Conservation (phyloP, 1,284 basidiomycete genomes). For the Ceratobasidium sp. region DNA sequence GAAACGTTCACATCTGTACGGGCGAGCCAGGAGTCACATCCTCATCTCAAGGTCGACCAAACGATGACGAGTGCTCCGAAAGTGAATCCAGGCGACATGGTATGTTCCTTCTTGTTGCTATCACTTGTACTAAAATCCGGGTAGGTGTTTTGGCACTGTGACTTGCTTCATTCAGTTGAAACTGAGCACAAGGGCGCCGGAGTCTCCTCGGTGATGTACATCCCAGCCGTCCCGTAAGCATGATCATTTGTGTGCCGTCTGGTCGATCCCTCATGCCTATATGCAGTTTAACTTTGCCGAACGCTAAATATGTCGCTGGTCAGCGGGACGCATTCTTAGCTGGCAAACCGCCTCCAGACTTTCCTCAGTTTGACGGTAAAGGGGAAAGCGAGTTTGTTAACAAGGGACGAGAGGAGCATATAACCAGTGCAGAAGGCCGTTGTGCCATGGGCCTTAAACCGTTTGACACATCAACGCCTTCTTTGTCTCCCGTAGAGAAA, state of each 20-base stretch:
- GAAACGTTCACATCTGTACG: slow-evolving; percentile 37
- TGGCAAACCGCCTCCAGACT: slow-evolving; percentile 77
- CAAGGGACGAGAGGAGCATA: slow-evolving; percentile 61
- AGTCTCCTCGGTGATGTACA: slow-evolving; percentile 86
- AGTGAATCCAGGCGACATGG: slow-evolving; percentile 75
- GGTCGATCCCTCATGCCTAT: background rate
- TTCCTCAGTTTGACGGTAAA: slow-evolving; percentile 62
- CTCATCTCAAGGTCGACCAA: slow-evolving; percentile 72
- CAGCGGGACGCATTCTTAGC: slow-evolving; percentile 71
- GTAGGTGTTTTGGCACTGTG: slow-evolving; percentile 83
- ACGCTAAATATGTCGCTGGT: slow-evolving; percentile 68
- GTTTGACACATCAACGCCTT: slow-evolving; percentile 31
- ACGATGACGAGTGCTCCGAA: slow-evolving; percentile 76
- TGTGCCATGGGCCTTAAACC: slow-evolving; percentile 64
- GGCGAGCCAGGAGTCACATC: slow-evolving; percentile 65
- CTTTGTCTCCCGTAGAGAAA: slow-evolving; percentile 23
- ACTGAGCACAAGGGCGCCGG: slow-evolving; percentile 69
- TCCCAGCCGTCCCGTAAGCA: slow-evolving; percentile 72
- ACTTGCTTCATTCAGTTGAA: slow-evolving; percentile 85
- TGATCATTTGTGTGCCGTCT: background rate
- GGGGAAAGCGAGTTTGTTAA: slow-evolving; percentile 68
- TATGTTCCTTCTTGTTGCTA: background rate
- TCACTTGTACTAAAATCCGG: slow-evolving; percentile 51
- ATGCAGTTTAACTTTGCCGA: slow-evolving; percentile 64
- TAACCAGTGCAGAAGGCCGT: slow-evolving; percentile 60